Conservation (phyloP, 768 basidiomycete genomes). For the Mycena polygramma region DNA sequence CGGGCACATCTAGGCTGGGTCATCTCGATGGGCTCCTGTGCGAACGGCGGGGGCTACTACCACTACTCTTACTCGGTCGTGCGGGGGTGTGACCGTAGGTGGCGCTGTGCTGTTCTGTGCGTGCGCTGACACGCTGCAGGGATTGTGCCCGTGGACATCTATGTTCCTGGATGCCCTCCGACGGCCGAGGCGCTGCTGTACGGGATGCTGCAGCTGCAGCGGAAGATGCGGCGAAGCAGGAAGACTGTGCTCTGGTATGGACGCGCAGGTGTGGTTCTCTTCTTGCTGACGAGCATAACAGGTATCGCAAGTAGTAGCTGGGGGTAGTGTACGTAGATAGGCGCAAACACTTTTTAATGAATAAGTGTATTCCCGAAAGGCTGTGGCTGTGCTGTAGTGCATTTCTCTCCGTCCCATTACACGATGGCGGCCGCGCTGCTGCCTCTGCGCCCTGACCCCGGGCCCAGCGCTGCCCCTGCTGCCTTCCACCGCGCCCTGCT, state of each 20-base stretch:
- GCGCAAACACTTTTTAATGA: not conserved
- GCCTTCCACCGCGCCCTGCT: slow-evolving; percentile 32
- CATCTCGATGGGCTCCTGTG: slow-evolving; percentile 99
- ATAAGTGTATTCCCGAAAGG: too few species aligned
- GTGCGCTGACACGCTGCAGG: slow-evolving; percentile 56
- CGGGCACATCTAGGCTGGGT: slow-evolving; percentile 82
- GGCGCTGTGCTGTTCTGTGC: slow-evolving; percentile 25
- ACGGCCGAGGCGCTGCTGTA: slow-evolving; percentile 98
- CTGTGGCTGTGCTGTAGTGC: slow-evolving; percentile 6
- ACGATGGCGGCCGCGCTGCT: slow-evolving; percentile 24
- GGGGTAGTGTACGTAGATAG: slow-evolving; percentile 31
- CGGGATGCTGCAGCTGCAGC: slow-evolving; percentile 96
- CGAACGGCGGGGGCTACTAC: slow-evolving; percentile 97
- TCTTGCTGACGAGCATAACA: slow-evolving; percentile 38
- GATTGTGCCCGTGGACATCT: slow-evolving; percentile 98
- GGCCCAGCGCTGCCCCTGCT: slow-evolving; percentile 22
- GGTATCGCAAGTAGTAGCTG: slow-evolving; percentile 68
- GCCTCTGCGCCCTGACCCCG: slow-evolving; percentile 11
- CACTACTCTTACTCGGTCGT: slow-evolving; percentile 99
- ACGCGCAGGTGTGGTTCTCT: slow-evolving; percentile 5
- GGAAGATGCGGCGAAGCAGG: slow-evolving; percentile 93
- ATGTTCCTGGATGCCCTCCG: slow-evolving; percentile 95
- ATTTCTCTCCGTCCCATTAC: too few species aligned
- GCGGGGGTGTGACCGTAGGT: slow-evolving; percentile 94
- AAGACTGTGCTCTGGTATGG: slow-evolving; percentile 89